Base-by-base conservation (phyloP, 208 protist species). In the Tritrichomonas foetus region DNA sequence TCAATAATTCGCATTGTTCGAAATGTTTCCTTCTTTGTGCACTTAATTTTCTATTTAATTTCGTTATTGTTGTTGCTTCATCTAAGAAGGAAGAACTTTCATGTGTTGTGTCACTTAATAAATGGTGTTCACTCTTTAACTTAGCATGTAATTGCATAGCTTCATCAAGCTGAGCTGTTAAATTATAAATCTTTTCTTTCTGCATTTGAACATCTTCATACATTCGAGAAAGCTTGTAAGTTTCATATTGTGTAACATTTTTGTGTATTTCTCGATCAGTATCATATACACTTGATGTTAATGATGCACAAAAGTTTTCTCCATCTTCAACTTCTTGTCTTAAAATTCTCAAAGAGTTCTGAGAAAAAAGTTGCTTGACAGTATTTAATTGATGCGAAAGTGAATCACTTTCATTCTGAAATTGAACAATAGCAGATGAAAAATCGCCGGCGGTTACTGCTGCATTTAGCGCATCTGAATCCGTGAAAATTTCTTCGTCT, bases 1-100 rank as follows among this genome's bases (percentile, higher is more conserved):
- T 20, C 0, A 89, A 89, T 57, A 89, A 44, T 57, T 89, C 47
- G 30, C 78, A 89, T 89, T 89, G 33, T 57, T 89, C 78, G 3
- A 57, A 61, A 47, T 89, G 78, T 3, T 53, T 57, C 57, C 41
- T 89, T 61, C 47, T 53, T 57, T 20, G 16, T 57, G 41, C 47
- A 33, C 44, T 49, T 3, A 89, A 33, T 36, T 89, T 89, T 61
- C 78, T 0, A n/a, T 57, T 89, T 25, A 89, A 33, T 57, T 49
- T 89, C 22, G n/a, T 20, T 0, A 89, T 89, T 27, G 33, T 13
- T 5, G 25, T 89, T 16, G 27, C 47, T 20, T 89, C 78, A 11
- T 89, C 47, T 33, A 22, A 20, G 20, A 39, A 57, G 1, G 33
- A 20, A 20, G 14, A n/a, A 11, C 16, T n/a, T 49, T 53, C 33